Conservation (phyloP, 257 asterid species). For the Ilex aquifolium region DNA sequence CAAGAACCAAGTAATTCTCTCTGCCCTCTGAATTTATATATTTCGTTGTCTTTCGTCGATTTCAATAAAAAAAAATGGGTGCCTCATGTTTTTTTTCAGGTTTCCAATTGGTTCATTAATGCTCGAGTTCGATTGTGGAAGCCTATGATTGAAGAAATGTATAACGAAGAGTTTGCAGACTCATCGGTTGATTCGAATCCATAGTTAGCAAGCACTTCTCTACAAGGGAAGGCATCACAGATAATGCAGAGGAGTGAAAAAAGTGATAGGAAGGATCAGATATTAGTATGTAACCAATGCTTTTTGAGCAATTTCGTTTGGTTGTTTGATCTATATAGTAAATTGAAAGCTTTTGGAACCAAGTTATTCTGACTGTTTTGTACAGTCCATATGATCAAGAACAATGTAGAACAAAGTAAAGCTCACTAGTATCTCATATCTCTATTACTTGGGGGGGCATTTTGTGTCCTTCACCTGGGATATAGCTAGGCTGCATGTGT, state of each 20-base stretch:
- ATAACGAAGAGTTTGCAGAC: conserved; percentile 73
- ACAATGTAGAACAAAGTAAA: too few relatives aligned
- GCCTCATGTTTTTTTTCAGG: conserved; percentile 27
- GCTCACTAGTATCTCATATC: too few relatives aligned
- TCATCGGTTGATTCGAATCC: conserved; percentile 60
- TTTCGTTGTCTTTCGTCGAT: background rate
- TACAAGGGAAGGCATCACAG: conserved; percentile 40
- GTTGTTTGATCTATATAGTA: too few relatives aligned
- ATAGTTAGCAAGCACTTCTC: conserved; percentile 19
- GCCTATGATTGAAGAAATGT: conserved; percentile 96
- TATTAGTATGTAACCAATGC: too few relatives aligned
- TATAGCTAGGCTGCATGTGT: too few relatives aligned
- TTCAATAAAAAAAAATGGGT: background rate
- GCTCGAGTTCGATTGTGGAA: conserved; percentile 93
- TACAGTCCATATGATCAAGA: too few relatives aligned
- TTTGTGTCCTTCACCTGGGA: too few relatives aligned
- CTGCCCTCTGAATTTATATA: background rate
- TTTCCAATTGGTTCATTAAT: conserved; percentile 86
- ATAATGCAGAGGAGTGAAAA: conserved; percentile 48
- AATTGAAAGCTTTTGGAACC: too few relatives aligned
- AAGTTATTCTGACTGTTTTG: too few relatives aligned
- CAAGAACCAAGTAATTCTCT: conserved; percentile 65
- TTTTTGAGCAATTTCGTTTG: too few relatives aligned
- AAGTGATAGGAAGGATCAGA: background rate
- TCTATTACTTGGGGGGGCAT: too few relatives aligned